Evolutionary conservation across 345 rosid species (phyloP).

Genomic region (Linum lewisii): DNA sequence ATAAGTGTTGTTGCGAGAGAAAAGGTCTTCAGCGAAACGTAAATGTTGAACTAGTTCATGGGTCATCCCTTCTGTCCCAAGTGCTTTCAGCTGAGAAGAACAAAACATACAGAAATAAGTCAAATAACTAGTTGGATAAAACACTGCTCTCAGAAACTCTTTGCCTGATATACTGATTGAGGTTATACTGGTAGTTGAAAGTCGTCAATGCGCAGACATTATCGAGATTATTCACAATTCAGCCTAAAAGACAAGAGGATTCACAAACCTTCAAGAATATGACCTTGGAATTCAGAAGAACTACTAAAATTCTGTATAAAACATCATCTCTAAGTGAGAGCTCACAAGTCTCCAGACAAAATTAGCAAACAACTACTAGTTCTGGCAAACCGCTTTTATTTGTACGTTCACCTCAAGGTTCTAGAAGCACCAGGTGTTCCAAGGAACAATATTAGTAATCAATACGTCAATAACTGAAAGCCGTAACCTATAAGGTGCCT

Average conservation of each 20-base stretch:
- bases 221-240: too few relatives aligned
- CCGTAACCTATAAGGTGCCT: not conserved
- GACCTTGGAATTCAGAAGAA: not conserved
- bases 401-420: too few relatives aligned
- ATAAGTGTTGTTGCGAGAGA: constrained; percentile 21
- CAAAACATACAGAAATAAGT: not conserved
- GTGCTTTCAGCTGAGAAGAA: constrained; percentile 52
- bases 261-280: not conserved
- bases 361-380: too few relatives aligned
- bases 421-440: too few relatives aligned
- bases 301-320: not conserved
- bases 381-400: too few relatives aligned
- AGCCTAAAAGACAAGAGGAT: not conserved
- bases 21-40: constrained; percentile 36
- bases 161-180: too few relatives aligned
- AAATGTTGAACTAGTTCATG: constrained; percentile 46
- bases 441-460: too few relatives aligned
- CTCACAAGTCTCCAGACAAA: too few relatives aligned
- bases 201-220: too few relatives aligned
- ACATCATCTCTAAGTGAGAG: not conserved
- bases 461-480: not conserved
- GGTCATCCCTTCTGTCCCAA: constrained; percentile 74
- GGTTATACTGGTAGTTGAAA: too few relatives aligned
- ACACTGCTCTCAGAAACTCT: not conserved
- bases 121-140: too few relatives aligned